A percentile compares a stretch with the other conserved stretches of the same genome.
These are phyloP conservation scores for Cladobotryum protrusum DNA, from an alignment of 2,329 filamentous ascomycete species.

Conservation along the genomic window DNA sequence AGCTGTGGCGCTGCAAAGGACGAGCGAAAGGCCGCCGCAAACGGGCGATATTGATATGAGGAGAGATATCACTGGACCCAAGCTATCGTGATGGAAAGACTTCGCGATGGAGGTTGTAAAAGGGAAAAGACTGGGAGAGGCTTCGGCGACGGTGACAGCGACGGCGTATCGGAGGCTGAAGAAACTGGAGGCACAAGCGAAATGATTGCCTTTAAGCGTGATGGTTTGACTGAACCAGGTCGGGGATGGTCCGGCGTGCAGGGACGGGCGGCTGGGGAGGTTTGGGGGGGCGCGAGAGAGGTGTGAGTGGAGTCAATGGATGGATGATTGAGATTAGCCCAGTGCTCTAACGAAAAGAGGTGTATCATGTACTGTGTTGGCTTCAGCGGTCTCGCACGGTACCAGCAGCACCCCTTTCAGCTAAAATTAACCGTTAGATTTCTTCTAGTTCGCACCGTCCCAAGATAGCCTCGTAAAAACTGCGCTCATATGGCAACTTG, in stretches of 20 bases:
- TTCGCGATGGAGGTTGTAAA: constrained; percentile 4
- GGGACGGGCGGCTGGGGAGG: constrained; percentile 20
- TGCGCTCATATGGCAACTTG: constrained; percentile 5
- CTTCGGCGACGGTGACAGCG: constrained; percentile 13
- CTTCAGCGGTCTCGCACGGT: not conserved
- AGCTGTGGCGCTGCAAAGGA: constrained; percentile 5
- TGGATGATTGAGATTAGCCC: constrained; percentile 36
- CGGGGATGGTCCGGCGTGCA: constrained; percentile 23
- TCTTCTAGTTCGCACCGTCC: not conserved
- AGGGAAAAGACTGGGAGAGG: constrained; percentile 15
- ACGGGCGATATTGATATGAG: constrained; percentile 4
- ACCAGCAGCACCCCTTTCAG: not conserved
- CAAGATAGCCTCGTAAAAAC: constrained; percentile 7
- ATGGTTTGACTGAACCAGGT: constrained; percentile 31
- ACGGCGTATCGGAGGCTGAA: constrained; percentile 41
- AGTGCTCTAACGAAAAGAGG: constrained; percentile 19
- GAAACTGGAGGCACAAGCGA: constrained; percentile 45
- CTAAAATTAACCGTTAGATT: not conserved
- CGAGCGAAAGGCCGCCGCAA: constrained; percentile 9
- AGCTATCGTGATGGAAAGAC: constrained; percentile 2
- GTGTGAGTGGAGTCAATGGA: constrained; percentile 34
- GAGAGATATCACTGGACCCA: not conserved
- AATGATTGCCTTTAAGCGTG: constrained; percentile 43
- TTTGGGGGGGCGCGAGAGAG: constrained; percentile 21
- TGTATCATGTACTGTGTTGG: constrained; percentile 18